Conservation (phyloP, 169 alveolate genomes). For the Perkinsus olseni region DNA sequence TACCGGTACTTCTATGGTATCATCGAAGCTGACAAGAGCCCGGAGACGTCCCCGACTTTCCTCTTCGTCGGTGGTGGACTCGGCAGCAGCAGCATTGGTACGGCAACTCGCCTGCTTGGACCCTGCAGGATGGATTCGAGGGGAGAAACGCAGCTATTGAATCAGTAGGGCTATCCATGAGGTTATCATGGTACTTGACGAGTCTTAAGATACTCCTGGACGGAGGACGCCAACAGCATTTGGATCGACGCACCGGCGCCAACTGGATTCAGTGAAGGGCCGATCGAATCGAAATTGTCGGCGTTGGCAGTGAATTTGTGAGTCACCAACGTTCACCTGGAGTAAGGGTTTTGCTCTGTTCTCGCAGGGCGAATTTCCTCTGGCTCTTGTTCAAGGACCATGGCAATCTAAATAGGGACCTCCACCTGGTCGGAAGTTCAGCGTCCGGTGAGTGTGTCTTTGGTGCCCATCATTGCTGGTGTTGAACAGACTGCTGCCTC, state of each 20-base stretch:
- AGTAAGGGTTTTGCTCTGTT: too few relatives aligned
- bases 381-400: neutral
- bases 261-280: neutral
- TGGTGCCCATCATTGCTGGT: too few relatives aligned
- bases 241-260: neutral
- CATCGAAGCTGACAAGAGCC: neutral
- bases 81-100: neutral
- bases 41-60: neutral
- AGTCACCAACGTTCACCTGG: neutral
- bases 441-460: too few relatives aligned
- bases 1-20: neutral
- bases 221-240: neutral
- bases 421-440: neutral
- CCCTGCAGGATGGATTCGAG: neutral
- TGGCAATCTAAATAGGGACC: neutral
- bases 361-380: neutral
- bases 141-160: neutral
- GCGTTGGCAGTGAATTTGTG: neutral
- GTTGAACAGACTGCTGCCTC: too few relatives aligned
- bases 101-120: neutral
- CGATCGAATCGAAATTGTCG: neutral
- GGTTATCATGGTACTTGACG: neutral
- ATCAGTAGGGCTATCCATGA: neutral
- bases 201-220: neutral
- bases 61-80: neutral